Base-by-base conservation (phyloP, 2,329 filamentous ascomycete species). In the Teratosphaeria epicoccoides region DNA sequence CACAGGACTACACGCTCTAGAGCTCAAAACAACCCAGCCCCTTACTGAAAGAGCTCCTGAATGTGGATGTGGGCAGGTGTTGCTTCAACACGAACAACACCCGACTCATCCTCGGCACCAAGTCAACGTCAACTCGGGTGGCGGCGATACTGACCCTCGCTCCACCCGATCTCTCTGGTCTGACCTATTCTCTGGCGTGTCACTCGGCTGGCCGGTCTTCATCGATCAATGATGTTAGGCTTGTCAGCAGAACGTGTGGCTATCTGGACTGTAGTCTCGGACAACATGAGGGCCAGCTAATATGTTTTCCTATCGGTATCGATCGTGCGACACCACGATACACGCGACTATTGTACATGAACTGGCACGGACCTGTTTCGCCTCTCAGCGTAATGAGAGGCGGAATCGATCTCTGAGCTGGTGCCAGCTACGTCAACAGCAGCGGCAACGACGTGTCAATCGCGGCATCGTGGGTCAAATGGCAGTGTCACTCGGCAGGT, bases 1-100 rank as follows among this genome's bases (percentile, higher is more conserved):
- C 62, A 66, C 68, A 76, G 73, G 73, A 71, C 75, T 70, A 71
- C 75, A 66, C 72, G 73, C 66, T 75, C 73, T 55, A 72, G 72
- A 17, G 33, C 62, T 65, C 68, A 76, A 73, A 73, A 71, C 75
- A 71, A 71, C 75, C 67, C 71, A 73, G 66, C 75, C 72, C 55
- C 43, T 63, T 66, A 67, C 62, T 69, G 71, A 66, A 69, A 68
- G 61, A 68, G 68, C 65, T 75, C 73, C 71, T 76, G 73, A 75
- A 71, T 61, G 64, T 43, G 57, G 47, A 61, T 60, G 62, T 59
- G 62, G 63, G 59, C 68, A 66, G 69, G 28, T 33, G 24, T 29
- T 20, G 26, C 23, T 33, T 20, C 24, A 65, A 68, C 66, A 66
- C 63, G 65, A 61, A 55, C 52, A 66, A 65, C 49, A 68, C 64